Evolutionary conservation across 345 rosid genomes (phyloP), one percentile per base, ranked within the genome.

Genomic region (Luvunga scandens): DNA sequence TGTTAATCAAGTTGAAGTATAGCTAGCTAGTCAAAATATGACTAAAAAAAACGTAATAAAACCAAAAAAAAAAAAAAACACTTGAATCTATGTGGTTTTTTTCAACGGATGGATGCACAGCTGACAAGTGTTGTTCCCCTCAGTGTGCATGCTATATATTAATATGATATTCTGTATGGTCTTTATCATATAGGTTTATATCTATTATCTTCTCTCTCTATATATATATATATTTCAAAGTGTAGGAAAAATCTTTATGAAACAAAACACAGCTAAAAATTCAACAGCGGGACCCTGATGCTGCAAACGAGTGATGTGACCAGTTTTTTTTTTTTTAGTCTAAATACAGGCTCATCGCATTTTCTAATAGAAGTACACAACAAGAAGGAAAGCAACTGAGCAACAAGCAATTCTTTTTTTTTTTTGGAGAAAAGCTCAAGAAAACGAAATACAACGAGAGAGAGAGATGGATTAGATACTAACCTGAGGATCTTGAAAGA

Each of bases 401-500:
- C 50, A 13, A 45, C 50, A 13, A 45, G 50, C 50, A 13, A 12
- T 10, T 12, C 12, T 12, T 45, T 42, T 9, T 10, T 42, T 42
- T 42, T 42, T 45, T 13, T 9, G 0, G 18, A 45, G 3, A 45
- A 45, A 45, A 45, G 50, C 50, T 45, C 50, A 12, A 30, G 9
- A 59, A 27, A 55, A 72, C 5, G 19, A 21, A 10, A 7, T 7
- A 56, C 45, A 7, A 1, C 9, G 55, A 56, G 14, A 36, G 42
- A 24, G 8, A 24, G 9, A 53, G 22, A 27, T 24, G 50, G 30
- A 45, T 45, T 33, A 34, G 21, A n/a, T n/a, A 28, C 4, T 16
- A 72, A 81, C 84, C 84, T 81, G 69, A 67, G 39, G 73, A 59
- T 34, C 74, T 57, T 72, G 68, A 19, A 66, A 38, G 2, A 24